A percentile compares a stretch with the other conserved stretches of the same genome.
These are phyloP conservation scores for Scenedesmus sp. DNA, from an alignment of 163 green algal species.

Conservation along the genomic window DNA sequence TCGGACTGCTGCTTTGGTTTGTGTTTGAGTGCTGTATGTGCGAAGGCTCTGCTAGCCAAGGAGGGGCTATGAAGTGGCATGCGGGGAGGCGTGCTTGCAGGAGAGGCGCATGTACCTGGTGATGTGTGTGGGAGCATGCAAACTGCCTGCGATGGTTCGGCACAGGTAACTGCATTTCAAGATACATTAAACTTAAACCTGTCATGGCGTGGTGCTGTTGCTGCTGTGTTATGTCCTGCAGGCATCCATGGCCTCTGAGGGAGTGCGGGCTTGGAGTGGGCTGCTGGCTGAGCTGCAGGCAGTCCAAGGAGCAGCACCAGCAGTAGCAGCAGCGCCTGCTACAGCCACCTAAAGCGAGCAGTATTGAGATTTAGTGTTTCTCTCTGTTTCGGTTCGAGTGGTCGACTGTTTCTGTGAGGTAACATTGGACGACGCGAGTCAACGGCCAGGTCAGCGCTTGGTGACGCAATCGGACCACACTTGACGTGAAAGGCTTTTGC, in stretches of 20 bases:
- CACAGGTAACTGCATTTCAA: too few relatives aligned
- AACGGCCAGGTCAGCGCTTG: background rate
- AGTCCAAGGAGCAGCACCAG: constrained; percentile 17
- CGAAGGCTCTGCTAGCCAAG: too few relatives aligned
- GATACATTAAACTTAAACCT: too few relatives aligned
- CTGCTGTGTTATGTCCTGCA: constrained; percentile 29
- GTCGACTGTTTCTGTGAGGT: background rate
- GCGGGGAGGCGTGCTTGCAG: too few relatives aligned
- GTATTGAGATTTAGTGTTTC: background rate
- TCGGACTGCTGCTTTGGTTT: background rate
- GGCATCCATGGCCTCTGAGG: constrained; percentile 63
- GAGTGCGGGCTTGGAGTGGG: constrained; percentile 64
- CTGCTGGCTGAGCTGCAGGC: constrained; percentile 55
- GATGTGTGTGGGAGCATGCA: too few relatives aligned
- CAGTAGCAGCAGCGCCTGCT: constrained; percentile 23
- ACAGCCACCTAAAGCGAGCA: background rate
- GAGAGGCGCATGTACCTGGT: too few relatives aligned
- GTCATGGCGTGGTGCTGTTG: background rate
- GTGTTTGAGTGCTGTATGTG: background rate
- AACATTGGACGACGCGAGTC: background rate
- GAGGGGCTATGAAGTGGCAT: too few relatives aligned
- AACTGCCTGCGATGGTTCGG: too few relatives aligned
- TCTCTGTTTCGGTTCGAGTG: background rate
- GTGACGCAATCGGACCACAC: background rate
- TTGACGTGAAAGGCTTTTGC: background rate